phyloP scores from a whole-genome alignment of 1,284 basidiomycete genomes.

The Ustilago cynodontis region DNA sequence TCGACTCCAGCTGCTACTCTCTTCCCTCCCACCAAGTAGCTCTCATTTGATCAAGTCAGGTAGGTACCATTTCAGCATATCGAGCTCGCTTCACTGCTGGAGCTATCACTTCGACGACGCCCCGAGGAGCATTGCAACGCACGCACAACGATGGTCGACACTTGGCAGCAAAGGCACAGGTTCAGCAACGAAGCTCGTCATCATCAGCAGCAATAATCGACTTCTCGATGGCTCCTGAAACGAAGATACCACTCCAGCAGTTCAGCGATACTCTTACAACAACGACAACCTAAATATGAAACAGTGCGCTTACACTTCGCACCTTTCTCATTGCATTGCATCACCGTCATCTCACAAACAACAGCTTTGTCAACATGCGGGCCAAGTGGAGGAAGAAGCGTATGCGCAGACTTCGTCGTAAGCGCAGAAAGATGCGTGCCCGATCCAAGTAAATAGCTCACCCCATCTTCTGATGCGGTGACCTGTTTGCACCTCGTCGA shows the following conservation, averaged over 20 bases:
- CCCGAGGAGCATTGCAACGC: background rate
- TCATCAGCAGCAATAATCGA: conserved; percentile 12
- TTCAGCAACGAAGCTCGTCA: conserved; percentile 1
- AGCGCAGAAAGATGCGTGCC: conserved; percentile 69
- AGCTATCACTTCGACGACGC: conserved; percentile 11
- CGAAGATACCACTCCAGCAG: conserved; percentile 14
- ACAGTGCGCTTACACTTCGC: conserved; percentile 28
- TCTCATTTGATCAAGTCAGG: conserved; percentile 57
- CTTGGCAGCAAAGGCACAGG: background rate
- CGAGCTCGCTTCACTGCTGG: conserved; percentile 20
- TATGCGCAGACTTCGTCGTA: conserved; percentile 68
- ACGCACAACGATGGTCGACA: conserved; percentile 12
- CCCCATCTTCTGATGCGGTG: conserved; percentile 11
- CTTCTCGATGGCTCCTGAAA: background rate
- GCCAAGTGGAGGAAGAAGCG: conserved; percentile 69
- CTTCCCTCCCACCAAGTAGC: conserved; percentile 54
- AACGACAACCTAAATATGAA: background rate
- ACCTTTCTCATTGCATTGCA: conserved; percentile 9
- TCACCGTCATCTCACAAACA: conserved; percentile 11
- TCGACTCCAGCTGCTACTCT: conserved; percentile 14
- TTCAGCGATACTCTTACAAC: background rate
- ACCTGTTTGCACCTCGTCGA: conserved; percentile 34
- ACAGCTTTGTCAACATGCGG: conserved; percentile 63
- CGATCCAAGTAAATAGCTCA: conserved; percentile 65
- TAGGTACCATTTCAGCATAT: conserved; percentile 28